These are phyloP conservation scores for Fusarium succisae DNA, from an alignment of 2,329 filamentous ascomycete species.

Conservation along the genomic window DNA sequence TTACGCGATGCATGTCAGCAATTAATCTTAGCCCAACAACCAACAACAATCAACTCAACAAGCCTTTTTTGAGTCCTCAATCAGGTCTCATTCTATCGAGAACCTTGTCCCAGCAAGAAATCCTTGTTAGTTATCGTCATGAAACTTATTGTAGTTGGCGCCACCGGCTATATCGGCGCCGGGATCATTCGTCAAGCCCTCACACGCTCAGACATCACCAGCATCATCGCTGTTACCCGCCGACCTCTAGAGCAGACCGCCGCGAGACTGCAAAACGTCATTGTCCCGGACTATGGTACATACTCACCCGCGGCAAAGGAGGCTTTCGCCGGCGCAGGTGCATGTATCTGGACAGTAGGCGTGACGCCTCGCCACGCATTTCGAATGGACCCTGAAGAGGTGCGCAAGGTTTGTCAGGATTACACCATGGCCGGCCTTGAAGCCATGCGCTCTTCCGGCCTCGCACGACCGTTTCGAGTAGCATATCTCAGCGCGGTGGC, in stretches of 20 bases:
- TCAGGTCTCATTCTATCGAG: too few relatives aligned
- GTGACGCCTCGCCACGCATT: neutral
- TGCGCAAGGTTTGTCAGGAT: neutral
- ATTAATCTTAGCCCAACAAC: neutral
- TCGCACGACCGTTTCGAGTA: neutral
- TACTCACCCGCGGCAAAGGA: neutral
- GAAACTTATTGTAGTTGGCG: neutral
- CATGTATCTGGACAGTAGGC: neutral
- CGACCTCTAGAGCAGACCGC: neutral
- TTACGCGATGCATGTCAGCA: neutral
- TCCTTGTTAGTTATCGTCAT: fast-evolving
- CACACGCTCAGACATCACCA: neutral
- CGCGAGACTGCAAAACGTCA: neutral
- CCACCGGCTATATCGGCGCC: neutral
- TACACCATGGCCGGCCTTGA: neutral
- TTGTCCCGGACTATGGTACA: neutral
- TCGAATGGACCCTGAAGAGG: neutral
- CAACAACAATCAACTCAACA: neutral
- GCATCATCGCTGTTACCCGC: neutral
- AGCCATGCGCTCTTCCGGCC: neutral
- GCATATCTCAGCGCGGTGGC: neutral
- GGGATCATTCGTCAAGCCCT: neutral
- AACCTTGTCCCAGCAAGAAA: neutral
- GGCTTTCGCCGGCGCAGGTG: neutral
- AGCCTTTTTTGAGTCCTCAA: neutral